These are phyloP conservation scores for Spathaspora girioi DNA, from an alignment of 805 yeast genomes.

Conservation along the genomic window DNA sequence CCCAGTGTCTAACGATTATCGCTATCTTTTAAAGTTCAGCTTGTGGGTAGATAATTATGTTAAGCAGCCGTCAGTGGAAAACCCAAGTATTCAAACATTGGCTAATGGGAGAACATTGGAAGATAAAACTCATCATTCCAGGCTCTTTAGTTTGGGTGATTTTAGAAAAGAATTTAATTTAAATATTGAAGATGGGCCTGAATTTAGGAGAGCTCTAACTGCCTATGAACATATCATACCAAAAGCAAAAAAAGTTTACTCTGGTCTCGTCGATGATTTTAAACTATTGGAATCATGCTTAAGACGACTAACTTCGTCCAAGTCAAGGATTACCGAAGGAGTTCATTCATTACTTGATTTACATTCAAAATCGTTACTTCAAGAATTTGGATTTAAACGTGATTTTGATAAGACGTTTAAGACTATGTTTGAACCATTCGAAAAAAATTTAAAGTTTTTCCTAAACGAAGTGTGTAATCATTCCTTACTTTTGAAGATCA, in stretches of 20 bases:
- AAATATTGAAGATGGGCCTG: constrained; percentile 42
- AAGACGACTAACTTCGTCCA: constrained; percentile 16
- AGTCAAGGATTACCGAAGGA: constrained; percentile 20
- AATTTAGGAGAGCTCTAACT: constrained; percentile 29
- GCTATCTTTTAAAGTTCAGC: constrained; percentile 19
- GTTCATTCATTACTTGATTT: constrained; percentile 16
- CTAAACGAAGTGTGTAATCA: constrained; percentile 24
- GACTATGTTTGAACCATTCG: constrained; percentile 29
- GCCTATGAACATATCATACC: constrained; percentile 31
- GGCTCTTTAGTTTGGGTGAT: constrained; percentile 12
- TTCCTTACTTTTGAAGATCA: constrained; percentile 25
- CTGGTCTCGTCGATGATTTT: constrained; percentile 27
- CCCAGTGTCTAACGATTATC: constrained; percentile 9
- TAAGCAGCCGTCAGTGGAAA: not conserved
- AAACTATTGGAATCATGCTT: constrained; percentile 24
- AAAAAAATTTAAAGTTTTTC: constrained; percentile 25
- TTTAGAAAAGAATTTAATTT: constrained; percentile 30
- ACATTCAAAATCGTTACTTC: constrained; percentile 23
- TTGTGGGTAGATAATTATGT: constrained; percentile 23
- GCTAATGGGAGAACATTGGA: not conserved
- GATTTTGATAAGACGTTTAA: constrained; percentile 23
- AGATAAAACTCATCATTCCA: constrained; percentile 2
- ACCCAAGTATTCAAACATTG: not conserved
- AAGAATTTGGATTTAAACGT: constrained; percentile 19
- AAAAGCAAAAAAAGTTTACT: constrained; percentile 19